Percentiles rank a stretch among this genome's conserved stretches.
Evolutionary conservation across 768 basidiomycete genomes (phyloP).

Genomic region (Royoungia palumana): DNA sequence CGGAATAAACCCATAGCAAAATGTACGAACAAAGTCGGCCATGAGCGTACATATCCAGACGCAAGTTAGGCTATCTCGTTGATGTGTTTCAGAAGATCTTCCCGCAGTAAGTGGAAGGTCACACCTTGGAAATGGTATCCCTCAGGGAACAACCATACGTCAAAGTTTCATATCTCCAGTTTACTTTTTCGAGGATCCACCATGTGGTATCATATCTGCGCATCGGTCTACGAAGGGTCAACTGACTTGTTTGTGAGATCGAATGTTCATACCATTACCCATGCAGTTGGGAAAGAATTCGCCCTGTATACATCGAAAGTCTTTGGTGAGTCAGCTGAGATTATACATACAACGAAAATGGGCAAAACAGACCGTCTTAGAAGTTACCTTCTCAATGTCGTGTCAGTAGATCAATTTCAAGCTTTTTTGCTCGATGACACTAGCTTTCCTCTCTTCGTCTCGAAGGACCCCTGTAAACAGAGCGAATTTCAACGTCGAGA

Average conservation of each 20-base stretch:
- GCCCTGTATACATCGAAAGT: constrained; percentile 9
- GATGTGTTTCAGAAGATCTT: constrained; percentile 36
- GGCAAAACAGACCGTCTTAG: background rate
- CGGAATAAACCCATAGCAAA: constrained; percentile 6
- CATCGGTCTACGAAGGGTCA: constrained; percentile 7
- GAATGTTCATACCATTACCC: constrained; percentile 7
- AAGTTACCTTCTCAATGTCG: constrained; percentile 19
- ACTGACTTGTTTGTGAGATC: background rate
- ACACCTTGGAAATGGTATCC: constrained; percentile 15
- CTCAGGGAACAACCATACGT: constrained; percentile 17
- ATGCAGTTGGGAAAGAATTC: constrained; percentile 20
- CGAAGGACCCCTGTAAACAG: constrained; percentile 18
- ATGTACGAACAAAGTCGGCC: constrained; percentile 21
- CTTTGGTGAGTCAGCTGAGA: no score
- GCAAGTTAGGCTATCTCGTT: constrained; percentile 8
- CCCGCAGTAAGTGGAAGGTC: constrained; percentile 35
- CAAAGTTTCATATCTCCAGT: constrained; percentile 17
- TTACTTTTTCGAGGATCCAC: background rate
- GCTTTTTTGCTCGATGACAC: constrained; percentile 15
- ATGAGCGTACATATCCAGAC: constrained; percentile 13
- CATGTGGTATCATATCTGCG: no score
- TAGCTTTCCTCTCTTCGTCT: constrained; percentile 9
- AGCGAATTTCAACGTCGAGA: constrained; percentile 17
- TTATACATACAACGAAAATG: background rate
- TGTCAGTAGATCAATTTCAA: constrained; percentile 24